Base-by-base conservation (phyloP, 73 alveolate genomes). In the Breviolum minutum region DNA sequence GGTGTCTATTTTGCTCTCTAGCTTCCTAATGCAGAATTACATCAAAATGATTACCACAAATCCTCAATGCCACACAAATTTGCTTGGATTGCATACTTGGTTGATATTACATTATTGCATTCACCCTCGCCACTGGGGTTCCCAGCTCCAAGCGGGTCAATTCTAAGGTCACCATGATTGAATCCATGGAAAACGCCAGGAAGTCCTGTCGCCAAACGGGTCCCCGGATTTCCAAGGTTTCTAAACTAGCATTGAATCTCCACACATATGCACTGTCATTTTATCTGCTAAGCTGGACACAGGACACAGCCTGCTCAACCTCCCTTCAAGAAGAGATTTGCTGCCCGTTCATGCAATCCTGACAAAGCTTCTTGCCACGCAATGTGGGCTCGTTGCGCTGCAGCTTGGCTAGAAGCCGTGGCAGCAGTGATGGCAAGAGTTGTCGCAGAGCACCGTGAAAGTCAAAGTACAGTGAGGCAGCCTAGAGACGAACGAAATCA, bases 381-480 rank as follows among this genome's bases (percentile, higher is more conserved):
- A 60, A 0, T 22, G 91, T 54, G 73, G 40, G 60, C 24, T 82
- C 73, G 9, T 48, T 14, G 60, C 71, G 69, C 82, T 86, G 95
- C 30, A 86, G 95, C 77, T 8, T 17, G 27, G 81, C 77, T 14
- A 26, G 30, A 66, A 86, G 82, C 12, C 80, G 95, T 24, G 95
- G 95, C 81, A 86, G 81, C 82, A 86, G 80, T 32, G 95, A 63
- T 79, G 95, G 77, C 81, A 86, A 61, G 66, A 86, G 81, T 64
- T 86, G 95, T 11, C 95, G 95, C 81, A 63, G 82, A 8, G 95
- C 80, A 29, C 95, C 95, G 80, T 86, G 82, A 11, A 86, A 86
- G 95, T 86, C 95, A 63, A 86, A 63, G 95, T 60, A 63, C 27
- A 86, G 76, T 0, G n/a, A 79, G 2, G 22, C n/a, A 29, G 87